Evolutionary conservation across 2,329 filamentous ascomycete genomes (phyloP), one percentile per base, ranked within the genome.

Genomic region (Capronia americana): DNA sequence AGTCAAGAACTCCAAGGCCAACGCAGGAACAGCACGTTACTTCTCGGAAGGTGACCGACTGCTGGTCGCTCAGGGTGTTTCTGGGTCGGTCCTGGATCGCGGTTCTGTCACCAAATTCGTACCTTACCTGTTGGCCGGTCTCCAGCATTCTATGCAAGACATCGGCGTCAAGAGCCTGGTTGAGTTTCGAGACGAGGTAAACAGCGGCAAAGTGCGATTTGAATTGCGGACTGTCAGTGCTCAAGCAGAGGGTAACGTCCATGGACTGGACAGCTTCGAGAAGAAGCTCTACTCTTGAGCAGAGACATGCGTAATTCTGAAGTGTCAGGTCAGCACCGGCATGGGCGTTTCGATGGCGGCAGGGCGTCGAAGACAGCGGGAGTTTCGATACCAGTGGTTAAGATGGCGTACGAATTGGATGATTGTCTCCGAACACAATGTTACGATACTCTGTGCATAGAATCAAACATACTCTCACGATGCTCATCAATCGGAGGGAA

Each of bases 111-210:
- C 87, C 79, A 97, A 96, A 83, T 99, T 99, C 77, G 87, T 98
- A 67, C 95, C 95, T 54, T 99, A 99, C 82, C 88, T 99, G 46
- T 89, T 94, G 73, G 93, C 95, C 57, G 96, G 95, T 78, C 86
- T 99, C 71, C 96, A 98, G 86, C 95, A 99, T 86, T 96, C 92
- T 68, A 86, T 99, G 80, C 95, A 99, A 83, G 95, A 99, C 77
- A 93, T 93, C 76, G 95, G 95, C 71, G 88, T 92, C 76, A 88
- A 87, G 83, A 96, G 91, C 78, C 81, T 99, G 72, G 78, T 84
- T 48, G 90, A 88, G 74, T 85, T 99, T 66, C 92, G 94, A 78
- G 82, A 90, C 70, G 86, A 86, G 72, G 93, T 97, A 30, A 81
- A 84, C 72, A 84, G 87, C 34, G 92, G 93, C 68, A 87, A 83